Evolutionary conservation across 306 rosid genomes (phyloP).

Genomic region (Fragaria ananassa): DNA sequence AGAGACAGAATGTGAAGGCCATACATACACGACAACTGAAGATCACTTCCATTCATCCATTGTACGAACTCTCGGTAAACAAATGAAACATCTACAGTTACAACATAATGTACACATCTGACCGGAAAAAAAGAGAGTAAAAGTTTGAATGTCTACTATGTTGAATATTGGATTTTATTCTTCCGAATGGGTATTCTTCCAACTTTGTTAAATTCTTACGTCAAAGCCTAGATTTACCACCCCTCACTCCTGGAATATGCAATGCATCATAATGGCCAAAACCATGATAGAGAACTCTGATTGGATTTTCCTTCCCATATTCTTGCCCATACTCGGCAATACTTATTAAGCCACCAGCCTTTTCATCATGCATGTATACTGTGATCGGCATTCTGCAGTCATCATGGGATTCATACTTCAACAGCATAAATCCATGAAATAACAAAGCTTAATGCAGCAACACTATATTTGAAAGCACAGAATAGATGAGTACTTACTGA

Average conservation of each 20-base stretch:
- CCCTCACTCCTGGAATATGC: conserved; percentile 51
- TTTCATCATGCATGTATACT: conserved; percentile 83
- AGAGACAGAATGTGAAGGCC: neutral
- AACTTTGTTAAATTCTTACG: neutral
- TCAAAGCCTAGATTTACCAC: conserved; percentile 48
- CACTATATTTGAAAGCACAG: neutral
- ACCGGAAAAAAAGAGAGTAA: neutral
- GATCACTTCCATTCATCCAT: neutral
- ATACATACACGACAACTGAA: neutral
- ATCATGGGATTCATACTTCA: conserved; percentile 6
- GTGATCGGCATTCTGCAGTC: conserved; percentile 85
- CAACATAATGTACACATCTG: neutral
- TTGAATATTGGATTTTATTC: neutral
- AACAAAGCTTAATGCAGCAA: neutral
- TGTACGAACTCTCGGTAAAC: neutral
- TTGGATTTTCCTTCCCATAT: conserved; percentile 71
- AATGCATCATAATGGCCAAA: conserved; percentile 93
- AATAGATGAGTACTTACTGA: conserved; percentile 40
- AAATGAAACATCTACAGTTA: neutral
- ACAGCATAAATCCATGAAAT: neutral
- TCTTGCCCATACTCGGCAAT: conserved; percentile 96
- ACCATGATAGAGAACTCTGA: conserved; percentile 81
- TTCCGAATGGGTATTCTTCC: neutral
- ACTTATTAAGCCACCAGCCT: conserved; percentile 77
- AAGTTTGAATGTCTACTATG: neutral